phyloP scores from a whole-genome alignment of 139 green algal species.

The Gonium pectorale region DNA sequence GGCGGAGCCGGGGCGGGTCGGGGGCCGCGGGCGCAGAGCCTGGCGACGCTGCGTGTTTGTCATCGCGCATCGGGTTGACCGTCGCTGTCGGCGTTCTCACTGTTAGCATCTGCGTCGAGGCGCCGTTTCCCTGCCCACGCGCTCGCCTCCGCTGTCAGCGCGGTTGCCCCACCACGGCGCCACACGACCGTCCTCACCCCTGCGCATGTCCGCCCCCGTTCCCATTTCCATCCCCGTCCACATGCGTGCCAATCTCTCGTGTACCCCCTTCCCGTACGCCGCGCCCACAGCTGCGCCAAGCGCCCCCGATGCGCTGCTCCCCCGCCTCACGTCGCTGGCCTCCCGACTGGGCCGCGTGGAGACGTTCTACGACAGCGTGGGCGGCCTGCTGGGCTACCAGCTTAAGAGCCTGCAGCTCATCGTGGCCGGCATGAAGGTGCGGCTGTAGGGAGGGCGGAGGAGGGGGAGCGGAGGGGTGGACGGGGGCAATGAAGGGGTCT shows the following conservation, averaged over 20 bases:
- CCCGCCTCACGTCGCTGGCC: constrained; percentile 54
- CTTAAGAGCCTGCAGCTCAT: constrained; percentile 87
- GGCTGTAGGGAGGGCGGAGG: not conserved
- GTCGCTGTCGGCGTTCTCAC: too few species aligned
- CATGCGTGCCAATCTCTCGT: too few species aligned
- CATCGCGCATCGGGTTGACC: too few species aligned
- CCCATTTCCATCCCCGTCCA: too few species aligned
- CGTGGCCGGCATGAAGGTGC: constrained; percentile 40
- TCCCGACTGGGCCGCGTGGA: constrained; percentile 73
- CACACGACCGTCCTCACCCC: too few species aligned
- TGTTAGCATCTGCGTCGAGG: too few species aligned
- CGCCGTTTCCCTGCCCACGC: too few species aligned
- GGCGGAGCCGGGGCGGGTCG: not conserved
- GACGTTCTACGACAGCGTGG: constrained; percentile 95
- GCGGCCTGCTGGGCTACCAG: constrained; percentile 96
- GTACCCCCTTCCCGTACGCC: too few species aligned
- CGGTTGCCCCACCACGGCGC: too few species aligned
- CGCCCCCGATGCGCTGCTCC: not conserved
- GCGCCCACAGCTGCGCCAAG: not conserved
- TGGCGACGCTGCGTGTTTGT: too few species aligned
- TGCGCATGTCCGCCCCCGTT: too few species aligned
- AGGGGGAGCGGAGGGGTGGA: not conserved
- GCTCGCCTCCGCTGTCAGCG: too few species aligned
- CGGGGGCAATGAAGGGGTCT: not conserved
- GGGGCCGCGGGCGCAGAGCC: not conserved